Conservation (phyloP, 371 early-diverging fungal genomes). For the Rhizopus delemar region DNA sequence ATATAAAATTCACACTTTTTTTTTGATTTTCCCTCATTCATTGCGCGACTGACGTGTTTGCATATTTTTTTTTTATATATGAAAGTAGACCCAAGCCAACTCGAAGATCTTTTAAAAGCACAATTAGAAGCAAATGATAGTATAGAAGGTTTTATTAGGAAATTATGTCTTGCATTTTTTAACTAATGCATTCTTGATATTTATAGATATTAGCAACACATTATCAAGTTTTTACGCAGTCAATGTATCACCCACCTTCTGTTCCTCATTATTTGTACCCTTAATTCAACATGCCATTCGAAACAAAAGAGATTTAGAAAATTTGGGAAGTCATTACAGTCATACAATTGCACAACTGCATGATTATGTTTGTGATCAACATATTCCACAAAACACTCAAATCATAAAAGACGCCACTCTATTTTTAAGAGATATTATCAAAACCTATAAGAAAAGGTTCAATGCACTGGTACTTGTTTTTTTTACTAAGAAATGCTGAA, state of each 20-base stretch:
- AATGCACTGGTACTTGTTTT: neutral
- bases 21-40: too few species aligned
- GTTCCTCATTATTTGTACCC: conserved; percentile 2
- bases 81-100: too few species aligned
- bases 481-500: too few species aligned
- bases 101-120: too few species aligned
- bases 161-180: too few species aligned
- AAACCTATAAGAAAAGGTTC: neutral
- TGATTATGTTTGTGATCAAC: neutral
- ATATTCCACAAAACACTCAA: neutral
- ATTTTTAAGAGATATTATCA: neutral
- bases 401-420: neutral
- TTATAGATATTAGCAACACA: neutral
- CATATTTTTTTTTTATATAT: too few species aligned
- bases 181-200: too few species aligned
- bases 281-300: neutral
- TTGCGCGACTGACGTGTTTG: too few species aligned
- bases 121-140: too few species aligned
- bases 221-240: neutral
- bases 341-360: neutral
- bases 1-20: too few species aligned
- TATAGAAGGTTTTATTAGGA: too few species aligned
- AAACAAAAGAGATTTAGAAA: neutral
- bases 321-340: neutral
- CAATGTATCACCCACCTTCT: neutral